A percentile compares a stretch with the other conserved stretches of the same genome.
Conservation (phyloP, 495 filamentous ascomycete genomes). For the Penicillium manginii region DNA sequence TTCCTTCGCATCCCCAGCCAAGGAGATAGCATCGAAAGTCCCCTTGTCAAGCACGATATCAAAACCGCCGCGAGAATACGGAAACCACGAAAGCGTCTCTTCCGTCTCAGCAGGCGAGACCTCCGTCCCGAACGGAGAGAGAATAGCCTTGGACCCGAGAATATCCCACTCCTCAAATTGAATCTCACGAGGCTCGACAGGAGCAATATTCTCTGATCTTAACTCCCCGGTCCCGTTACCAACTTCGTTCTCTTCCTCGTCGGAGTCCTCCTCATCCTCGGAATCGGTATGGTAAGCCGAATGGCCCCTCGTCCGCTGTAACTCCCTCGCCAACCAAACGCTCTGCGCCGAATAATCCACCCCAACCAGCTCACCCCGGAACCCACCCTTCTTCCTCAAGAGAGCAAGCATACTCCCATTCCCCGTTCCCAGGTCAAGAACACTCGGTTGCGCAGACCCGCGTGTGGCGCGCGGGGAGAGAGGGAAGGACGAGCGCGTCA, state of each 20-base stretch:
- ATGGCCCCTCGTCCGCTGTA: slow-evolving; percentile 45
- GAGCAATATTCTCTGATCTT: slow-evolving; percentile 11
- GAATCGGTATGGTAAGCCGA: slow-evolving; percentile 43
- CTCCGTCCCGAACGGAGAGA: slow-evolving; percentile 32
- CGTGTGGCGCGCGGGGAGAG: slow-evolving; percentile 36
- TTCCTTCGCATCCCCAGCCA: slow-evolving; percentile 60
- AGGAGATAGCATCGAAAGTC: slow-evolving; percentile 90
- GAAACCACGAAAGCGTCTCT: slow-evolving; percentile 36
- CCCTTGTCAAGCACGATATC: slow-evolving; percentile 95
- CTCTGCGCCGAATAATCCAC: slow-evolving; percentile 83
- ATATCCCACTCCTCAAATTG: slow-evolving; percentile 81
- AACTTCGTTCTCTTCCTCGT: slow-evolving; percentile 17
- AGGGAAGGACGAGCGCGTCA: slow-evolving; percentile 42
- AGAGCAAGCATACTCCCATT: slow-evolving; percentile 88
- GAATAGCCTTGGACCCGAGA: slow-evolving; percentile 48
- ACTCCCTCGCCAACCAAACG: slow-evolving; percentile 67
- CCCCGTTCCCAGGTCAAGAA: slow-evolving; percentile 85
- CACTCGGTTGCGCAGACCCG: slow-evolving; percentile 35
- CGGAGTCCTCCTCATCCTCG: slow-evolving; percentile 41
- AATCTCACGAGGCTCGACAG: slow-evolving; percentile 31
- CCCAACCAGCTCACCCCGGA: slow-evolving; percentile 69
- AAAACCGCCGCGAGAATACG: slow-evolving; percentile 55
- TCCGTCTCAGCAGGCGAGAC: background rate
- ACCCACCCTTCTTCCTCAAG: slow-evolving; percentile 63
- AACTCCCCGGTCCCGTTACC: background rate